Evolutionary conservation across 2,329 filamentous ascomycete genomes (phyloP).

Genomic region (Lasiodiplodia sp.): DNA sequence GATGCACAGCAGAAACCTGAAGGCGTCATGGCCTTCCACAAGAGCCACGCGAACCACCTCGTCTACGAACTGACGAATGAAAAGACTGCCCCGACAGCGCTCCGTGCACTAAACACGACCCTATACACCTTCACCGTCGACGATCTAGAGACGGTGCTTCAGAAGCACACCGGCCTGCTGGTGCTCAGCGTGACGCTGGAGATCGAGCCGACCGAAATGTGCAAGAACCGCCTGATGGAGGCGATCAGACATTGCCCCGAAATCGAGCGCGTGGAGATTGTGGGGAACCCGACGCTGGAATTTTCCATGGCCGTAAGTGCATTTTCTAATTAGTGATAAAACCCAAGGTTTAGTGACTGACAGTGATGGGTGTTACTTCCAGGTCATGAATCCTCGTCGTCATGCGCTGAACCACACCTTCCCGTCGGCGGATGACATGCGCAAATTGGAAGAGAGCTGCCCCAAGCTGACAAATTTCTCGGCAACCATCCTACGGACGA

Average conservation of each 20-base stretch:
- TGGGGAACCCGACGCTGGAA: slow-evolving; percentile 47
- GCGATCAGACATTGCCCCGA: slow-evolving; percentile 40
- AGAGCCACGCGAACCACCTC: slow-evolving; percentile 38
- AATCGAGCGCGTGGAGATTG: slow-evolving; percentile 50
- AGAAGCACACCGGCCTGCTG: slow-evolving; percentile 47
- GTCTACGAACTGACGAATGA: slow-evolving; percentile 45
- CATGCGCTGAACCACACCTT: slow-evolving; percentile 42
- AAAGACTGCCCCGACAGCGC: slow-evolving; percentile 40
- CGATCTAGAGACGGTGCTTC: slow-evolving; percentile 45
- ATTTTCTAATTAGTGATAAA: neutral
- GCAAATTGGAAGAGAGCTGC: slow-evolving; percentile 41
- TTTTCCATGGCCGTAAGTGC: slow-evolving; percentile 48
- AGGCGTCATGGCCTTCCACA: slow-evolving; percentile 47
- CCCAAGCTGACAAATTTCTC: slow-evolving; percentile 47
- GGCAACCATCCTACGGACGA: slow-evolving; percentile 46
- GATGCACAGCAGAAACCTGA: slow-evolving; percentile 39
- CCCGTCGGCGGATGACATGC: slow-evolving; percentile 45
- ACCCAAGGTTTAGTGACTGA: neutral
- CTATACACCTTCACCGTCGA: slow-evolving; percentile 49
- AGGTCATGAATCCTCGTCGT: slow-evolving; percentile 40
- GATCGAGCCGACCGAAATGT: slow-evolving; percentile 44
- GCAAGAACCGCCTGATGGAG: slow-evolving; percentile 45
- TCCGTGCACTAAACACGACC: slow-evolving; percentile 50
- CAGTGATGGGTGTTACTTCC: neutral
- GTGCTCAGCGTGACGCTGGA: slow-evolving; percentile 49